Base-by-base conservation (phyloP, 345 rosid genomes). In the Hibiscus mutabilis region DNA sequence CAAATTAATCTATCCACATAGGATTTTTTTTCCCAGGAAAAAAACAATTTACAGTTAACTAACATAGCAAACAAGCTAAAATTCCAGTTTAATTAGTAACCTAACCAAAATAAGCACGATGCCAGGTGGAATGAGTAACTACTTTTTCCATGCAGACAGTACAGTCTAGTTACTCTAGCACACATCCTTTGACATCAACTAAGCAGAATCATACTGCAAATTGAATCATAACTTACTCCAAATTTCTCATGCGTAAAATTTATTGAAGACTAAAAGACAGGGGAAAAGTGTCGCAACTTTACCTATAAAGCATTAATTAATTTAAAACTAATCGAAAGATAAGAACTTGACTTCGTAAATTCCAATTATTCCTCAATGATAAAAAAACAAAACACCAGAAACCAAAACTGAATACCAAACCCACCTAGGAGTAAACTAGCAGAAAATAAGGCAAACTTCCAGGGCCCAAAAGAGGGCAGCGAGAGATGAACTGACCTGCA, bases 401-500 rank as follows among this genome's bases (percentile, higher is more conserved):
- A 5, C 42, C 18, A 42, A 59, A 62, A 73, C 59, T 31, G 22
- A 55, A 49, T 1, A 46, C 12, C 37, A 13, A 40, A 57, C 37
- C 64, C 22, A 22, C 52, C 74, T 62, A 22, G 51, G 40, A 65
- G 77, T 31, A 19, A 27, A 52, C 27, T 27, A 66, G 52, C 9
- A 46, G 18, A 49, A 68, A 61, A 44, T 57, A 68, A 60, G 59
- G 71, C 49, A 49, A 71, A 74, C 59, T 65, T 74, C 67, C 60
- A 73, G 80, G 78, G 76, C 25, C 57, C 73, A 72, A 14, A 67
- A 21, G 22, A 74, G 74, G 57, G 60, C 60, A 58, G 52, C 77
- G 64, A 63, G 14, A 65, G 18, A 79, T n/a, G 22, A 62, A 74
- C 87, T 70, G 2, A 91, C 98, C 96, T 93, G 97, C 96, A 95